Base-by-base conservation (phyloP, 225 moss, liverwort and hornwort genomes). In the Bryum argenteum region DNA sequence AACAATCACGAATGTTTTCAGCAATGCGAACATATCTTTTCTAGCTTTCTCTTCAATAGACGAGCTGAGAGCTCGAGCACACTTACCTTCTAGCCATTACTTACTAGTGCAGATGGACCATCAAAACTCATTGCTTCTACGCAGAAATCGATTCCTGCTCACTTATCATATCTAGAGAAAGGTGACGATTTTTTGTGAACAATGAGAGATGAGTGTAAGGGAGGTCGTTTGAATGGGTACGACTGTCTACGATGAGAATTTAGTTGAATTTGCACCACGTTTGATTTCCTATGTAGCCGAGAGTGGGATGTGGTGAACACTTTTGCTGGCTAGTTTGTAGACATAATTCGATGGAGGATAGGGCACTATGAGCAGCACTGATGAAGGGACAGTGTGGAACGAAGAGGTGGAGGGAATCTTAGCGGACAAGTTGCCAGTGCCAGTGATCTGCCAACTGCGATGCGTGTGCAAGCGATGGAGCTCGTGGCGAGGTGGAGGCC, bases 391-490 rank as follows among this genome's bases (percentile, higher is more conserved):
- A 52, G 52, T 56, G 39, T 82, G 87, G 87, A 80, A 82, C 40
- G 65, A 75, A 58, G 77, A 76, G 66, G 67, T 84, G 54, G 79
- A 84, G 66, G 82, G 72, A 44, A 80, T 88, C 75, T 54, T 80
- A 63, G 65, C 54, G 21, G 79, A 82, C 57, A 84, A 79, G 21
- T 66, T 88, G 66, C 87, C 82, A 21, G 79, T 82, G 65, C 84
- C 79, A 6, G 69, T 84, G 47, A 79, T 88, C 14, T 88, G 84
- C 51, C 61, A 84, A 28, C 59, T 88, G 47, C 74, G 77, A 69
- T 88, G 82, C 52, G 82, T 84, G 57, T 81, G 84, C 84, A 84
- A 79, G 77, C 74, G 79, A 10, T 88, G 87, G 84, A 84, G 81
- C 65, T 74, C 58, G 42, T 82, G 77, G 84, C 74, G 76, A 1